Base-by-base conservation (phyloP, 2,329 filamentous ascomycete species). In the Arthrinium phaeospermum region DNA sequence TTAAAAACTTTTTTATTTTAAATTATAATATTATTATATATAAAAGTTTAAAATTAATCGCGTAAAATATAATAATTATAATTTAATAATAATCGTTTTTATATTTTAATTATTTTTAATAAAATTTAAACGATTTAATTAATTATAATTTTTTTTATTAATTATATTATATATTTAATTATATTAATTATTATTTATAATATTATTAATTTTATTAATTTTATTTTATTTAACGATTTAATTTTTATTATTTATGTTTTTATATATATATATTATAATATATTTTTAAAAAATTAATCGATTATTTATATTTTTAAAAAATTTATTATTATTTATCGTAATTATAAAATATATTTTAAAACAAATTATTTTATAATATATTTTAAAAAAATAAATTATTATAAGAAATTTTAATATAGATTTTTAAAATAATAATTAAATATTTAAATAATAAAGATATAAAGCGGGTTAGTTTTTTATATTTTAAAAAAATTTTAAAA, bases 391-490 rank as follows among this genome's bases (percentile, higher is more conserved):
- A 8, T 22, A 47, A 3, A 22, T 47, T 47, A 47, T 47, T 8
- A 8, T n/a, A 7, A 10, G 7, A 8, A 3, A 47, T 8, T 47
- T 47, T 47, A 47, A 47, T 47, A 47, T 47, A 47, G 22, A 47
- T 7, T 19, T 7, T 3, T 8, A 2, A n/a, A 8, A n/a, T n/a
- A 10, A 3, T 3, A 2, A 2, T 10, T n/a, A 10, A 47, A 8
- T 1, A 47, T 6, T 6, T 22, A 1, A 3, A 6, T 2, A 3
- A 47, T n/a, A 47, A 10, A 3, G 19, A 6, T 2, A n/a, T 10
- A 10, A 8, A 6, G 1, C 19, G 19, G 1, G 0, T 22, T 0
- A 22, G 1, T 3, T 3, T 47, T 1, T 10, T 10, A 10, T 47
- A 47, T 10, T 47, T 47, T 47, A 47, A 47, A 10, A 6, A 22